These are phyloP conservation scores for Batkoa obscura DNA, from an alignment of 371 early-diverging fungal species.

Conservation along the genomic window DNA sequence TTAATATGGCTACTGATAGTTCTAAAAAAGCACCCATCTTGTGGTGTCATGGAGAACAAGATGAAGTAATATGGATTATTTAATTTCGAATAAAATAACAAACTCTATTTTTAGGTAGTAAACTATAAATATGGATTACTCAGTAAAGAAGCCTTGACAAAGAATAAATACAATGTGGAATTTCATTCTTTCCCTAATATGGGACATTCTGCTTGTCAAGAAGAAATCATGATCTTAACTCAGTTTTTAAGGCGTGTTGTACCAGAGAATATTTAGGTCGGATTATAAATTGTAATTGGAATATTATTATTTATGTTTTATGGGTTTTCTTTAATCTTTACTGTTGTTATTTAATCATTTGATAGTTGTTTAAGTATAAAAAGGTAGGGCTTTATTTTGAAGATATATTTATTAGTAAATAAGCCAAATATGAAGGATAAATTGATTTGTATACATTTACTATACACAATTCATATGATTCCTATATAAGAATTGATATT, in stretches of 20 bases:
- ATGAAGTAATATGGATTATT: conserved; percentile 22
- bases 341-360: too few species aligned
- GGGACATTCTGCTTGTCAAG: conserved; percentile 49
- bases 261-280: neutral
- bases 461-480: too few species aligned
- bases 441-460: too few species aligned
- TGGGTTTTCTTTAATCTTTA: too few species aligned
- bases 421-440: too few species aligned
- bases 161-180: conserved; percentile 41
- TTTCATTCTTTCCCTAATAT: conserved; percentile 62
- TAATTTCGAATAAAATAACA: neutral
- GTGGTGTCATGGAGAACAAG: conserved; percentile 73
- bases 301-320: too few species aligned
- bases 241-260: conserved; percentile 33
- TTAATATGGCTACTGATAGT: conserved; percentile 35
- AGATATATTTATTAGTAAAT: too few species aligned
- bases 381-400: too few species aligned
- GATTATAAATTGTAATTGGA: too few species aligned
- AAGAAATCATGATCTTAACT: conserved; percentile 58
- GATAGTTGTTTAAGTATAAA: too few species aligned
- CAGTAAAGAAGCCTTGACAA: conserved; percentile 37
- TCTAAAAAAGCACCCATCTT: conserved; percentile 65
- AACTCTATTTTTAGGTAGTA: conserved; percentile 24
- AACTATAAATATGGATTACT: conserved; percentile 43
- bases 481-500: too few species aligned